phyloP scores from a whole-genome alignment of 202 grass and related monocot genomes.

The Panicum hallii region DNA sequence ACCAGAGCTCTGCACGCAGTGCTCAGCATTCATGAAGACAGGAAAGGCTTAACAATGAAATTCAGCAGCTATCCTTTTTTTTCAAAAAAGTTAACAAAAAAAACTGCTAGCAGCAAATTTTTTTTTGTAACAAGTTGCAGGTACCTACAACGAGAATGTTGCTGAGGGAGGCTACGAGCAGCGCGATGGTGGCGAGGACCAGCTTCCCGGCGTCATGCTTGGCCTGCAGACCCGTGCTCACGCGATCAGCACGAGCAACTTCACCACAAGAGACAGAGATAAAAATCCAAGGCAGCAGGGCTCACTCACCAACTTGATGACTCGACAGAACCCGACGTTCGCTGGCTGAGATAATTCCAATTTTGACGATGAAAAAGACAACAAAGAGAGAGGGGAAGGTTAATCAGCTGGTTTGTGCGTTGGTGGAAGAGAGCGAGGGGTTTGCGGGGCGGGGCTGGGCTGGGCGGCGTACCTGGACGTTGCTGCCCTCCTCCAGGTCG shows the following conservation, averaged over 20 bases:
- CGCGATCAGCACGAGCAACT: slow-evolving; percentile 11
- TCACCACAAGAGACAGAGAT: neutral
- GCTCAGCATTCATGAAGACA: neutral
- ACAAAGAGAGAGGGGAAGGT: neutral
- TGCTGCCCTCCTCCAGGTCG: slow-evolving; percentile 92
- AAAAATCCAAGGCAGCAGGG: neutral
- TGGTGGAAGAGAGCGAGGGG: neutral
- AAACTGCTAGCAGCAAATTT: neutral
- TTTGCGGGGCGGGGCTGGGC: neutral
- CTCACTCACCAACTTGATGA: slow-evolving; percentile 90
- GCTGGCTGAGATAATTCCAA: slow-evolving; percentile 52
- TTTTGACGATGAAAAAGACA: neutral
- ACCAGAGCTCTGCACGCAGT: neutral
- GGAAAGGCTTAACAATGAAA: neutral
- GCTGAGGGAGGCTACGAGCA: slow-evolving; percentile 81
- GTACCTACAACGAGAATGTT: slow-evolving; percentile 93
- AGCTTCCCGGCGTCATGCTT: slow-evolving; percentile 80
- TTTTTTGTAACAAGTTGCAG: slow-evolving; percentile 27
- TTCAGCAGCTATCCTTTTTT: neutral
- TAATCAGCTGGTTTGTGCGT: neutral
- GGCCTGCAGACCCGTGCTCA: slow-evolving; percentile 61
- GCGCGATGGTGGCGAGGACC: slow-evolving; percentile 73
- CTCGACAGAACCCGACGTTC: slow-evolving; percentile 84
- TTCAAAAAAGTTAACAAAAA: neutral
- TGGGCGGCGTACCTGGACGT: slow-evolving; percentile 61